These are phyloP conservation scores for Cyathus striatus DNA, from an alignment of 768 basidiomycete species.

Conservation along the genomic window DNA sequence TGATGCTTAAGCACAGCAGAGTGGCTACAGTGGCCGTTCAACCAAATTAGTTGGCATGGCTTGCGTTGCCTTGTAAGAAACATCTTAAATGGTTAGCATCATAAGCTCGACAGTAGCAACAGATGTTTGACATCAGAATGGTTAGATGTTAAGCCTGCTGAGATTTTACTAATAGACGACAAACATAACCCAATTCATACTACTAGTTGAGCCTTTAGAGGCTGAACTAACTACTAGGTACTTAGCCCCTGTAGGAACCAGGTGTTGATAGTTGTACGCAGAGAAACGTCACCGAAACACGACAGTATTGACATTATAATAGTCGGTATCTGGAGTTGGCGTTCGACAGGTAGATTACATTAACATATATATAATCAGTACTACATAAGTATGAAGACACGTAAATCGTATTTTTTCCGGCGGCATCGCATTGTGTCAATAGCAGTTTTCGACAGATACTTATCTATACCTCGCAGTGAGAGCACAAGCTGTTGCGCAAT, in stretches of 20 bases:
- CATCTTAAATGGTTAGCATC: no score
- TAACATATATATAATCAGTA: slow-evolving; percentile 79
- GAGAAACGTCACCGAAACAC: slow-evolving; percentile 30
- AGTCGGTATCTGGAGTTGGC: slow-evolving; percentile 78
- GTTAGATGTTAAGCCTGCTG: slow-evolving; percentile 79
- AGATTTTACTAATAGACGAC: slow-evolving; percentile 94
- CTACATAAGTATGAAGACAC: no score
- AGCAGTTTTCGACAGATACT: no score
- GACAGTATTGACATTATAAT: background rate
- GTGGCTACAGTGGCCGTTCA: no score
- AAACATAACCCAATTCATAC: slow-evolving; percentile 74
- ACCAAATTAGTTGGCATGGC: no score
- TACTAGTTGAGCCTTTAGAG: slow-evolving; percentile 82
- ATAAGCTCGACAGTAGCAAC: background rate
- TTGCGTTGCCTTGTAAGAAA: no score
- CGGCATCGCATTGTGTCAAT: no score
- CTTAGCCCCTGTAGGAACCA: no score
- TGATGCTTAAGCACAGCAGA: no score
- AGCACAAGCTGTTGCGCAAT: slow-evolving; percentile 70
- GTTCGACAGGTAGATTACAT: slow-evolving; percentile 86
- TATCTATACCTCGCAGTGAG: slow-evolving; percentile 99
- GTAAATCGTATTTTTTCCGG: no score
- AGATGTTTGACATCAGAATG: no score
- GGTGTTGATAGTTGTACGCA: slow-evolving; percentile 89
- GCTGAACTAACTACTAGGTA: no score